Conservation (phyloP, 169 alveolate genomes). For the Cryptosporidium ryanae region DNA sequence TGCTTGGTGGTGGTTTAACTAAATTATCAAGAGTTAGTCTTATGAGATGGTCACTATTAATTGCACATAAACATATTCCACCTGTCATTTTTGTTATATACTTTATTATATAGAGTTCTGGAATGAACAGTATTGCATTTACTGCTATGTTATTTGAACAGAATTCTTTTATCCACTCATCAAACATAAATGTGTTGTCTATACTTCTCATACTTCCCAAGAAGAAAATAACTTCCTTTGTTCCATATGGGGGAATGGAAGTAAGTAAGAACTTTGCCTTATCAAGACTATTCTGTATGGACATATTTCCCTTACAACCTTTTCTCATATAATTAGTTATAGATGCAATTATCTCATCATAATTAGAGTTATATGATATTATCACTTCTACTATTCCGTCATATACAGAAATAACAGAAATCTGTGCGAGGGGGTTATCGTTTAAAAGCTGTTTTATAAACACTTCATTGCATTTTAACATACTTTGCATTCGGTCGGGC, state of each 20-base stretch:
- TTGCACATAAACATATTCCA: slow-evolving; percentile 68
- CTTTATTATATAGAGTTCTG: slow-evolving; percentile 54
- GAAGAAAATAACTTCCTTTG: slow-evolving; percentile 52
- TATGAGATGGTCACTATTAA: slow-evolving; percentile 53
- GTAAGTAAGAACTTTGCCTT: slow-evolving; percentile 33
- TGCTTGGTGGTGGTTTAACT: slow-evolving; percentile 51
- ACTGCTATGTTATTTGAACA: slow-evolving; percentile 24
- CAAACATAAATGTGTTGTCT: slow-evolving; percentile 29
- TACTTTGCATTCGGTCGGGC: slow-evolving; percentile 65
- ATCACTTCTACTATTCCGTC: slow-evolving; percentile 33
- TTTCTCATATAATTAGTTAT: slow-evolving; percentile 18
- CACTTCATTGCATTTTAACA: slow-evolving; percentile 56
- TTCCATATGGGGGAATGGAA: slow-evolving; percentile 75
- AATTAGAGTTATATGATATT: slow-evolving; percentile 59
- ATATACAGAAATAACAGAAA: slow-evolving; percentile 51
- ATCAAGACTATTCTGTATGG: slow-evolving; percentile 71
- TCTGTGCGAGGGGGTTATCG: slow-evolving; percentile 59
- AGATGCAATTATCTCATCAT: slow-evolving; percentile 29
- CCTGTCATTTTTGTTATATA: slow-evolving; percentile 52
- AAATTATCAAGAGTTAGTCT: slow-evolving; percentile 41
- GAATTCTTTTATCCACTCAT: slow-evolving; percentile 60
- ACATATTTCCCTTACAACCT: slow-evolving; percentile 71
- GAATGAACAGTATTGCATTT: slow-evolving; percentile 60
- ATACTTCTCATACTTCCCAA: slow-evolving; percentile 73
- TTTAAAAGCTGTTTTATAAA: slow-evolving; percentile 30